phyloP scores from a whole-genome alignment of 2,329 filamentous ascomycete genomes.

The Pseudocercospora ulei region DNA sequence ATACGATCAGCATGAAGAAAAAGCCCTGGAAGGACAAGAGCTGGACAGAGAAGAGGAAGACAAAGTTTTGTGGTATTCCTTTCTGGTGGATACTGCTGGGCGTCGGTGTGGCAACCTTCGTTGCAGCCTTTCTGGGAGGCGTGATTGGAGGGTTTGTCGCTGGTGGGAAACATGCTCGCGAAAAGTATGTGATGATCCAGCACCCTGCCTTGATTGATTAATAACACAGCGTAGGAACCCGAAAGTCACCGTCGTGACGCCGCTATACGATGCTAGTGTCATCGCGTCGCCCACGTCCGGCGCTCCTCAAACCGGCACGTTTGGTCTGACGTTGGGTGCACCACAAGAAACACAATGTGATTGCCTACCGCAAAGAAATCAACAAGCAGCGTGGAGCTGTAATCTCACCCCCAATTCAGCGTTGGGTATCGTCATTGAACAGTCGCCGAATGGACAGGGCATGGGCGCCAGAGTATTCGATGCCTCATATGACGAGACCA shows the following conservation, averaged over 20 bases:
- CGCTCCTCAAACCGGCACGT: constrained; percentile 49
- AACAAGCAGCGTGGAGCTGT: constrained; percentile 56
- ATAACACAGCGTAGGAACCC: constrained; percentile 13
- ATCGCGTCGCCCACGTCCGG: constrained; percentile 47
- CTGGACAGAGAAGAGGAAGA: constrained; percentile 36
- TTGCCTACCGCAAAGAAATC: constrained; percentile 50
- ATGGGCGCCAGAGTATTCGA: constrained; percentile 31
- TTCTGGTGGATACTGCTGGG: constrained; percentile 33
- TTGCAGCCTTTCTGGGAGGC: constrained; percentile 31
- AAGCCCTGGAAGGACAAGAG: constrained; percentile 34
- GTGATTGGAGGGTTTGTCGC: constrained; percentile 33
- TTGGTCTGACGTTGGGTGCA: constrained; percentile 46
- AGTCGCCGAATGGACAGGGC: constrained; percentile 17
- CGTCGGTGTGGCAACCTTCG: constrained; percentile 28
- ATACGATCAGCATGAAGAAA: constrained; percentile 13
- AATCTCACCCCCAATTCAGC: constrained; percentile 37
- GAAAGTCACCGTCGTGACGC: constrained; percentile 23
- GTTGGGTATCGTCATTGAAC: constrained; percentile 28
- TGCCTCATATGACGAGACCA: constrained; percentile 24
- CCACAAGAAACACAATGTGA: constrained; percentile 44
- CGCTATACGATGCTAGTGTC: constrained; percentile 32
- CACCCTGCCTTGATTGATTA: background rate
- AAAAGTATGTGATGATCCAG: constrained; percentile 21
- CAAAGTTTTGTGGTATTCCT: constrained; percentile 32
- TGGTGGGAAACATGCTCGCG: constrained; percentile 20